A percentile compares a stretch with the other conserved stretches of the same genome.
phyloP scores from a whole-genome alignment of 164 flowering plant species.

The Berberis vulgaris region DNA sequence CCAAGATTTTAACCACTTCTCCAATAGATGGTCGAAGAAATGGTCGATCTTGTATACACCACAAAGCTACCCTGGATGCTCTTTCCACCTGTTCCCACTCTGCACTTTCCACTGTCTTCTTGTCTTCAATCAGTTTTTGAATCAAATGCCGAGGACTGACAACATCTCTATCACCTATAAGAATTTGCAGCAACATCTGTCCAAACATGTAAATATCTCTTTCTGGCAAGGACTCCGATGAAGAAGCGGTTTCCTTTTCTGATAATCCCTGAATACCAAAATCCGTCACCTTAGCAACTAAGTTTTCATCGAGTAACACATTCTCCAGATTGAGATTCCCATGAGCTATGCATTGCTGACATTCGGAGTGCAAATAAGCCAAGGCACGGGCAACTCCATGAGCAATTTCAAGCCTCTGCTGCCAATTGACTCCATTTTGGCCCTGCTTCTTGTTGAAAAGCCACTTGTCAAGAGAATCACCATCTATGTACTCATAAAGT shows the following conservation, averaged over 20 bases:
- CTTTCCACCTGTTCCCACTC: conserved; percentile 30
- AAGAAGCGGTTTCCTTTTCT: conserved; percentile 19
- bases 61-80: conserved; percentile 35
- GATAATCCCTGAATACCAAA: conserved; percentile 31
- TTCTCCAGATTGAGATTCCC: conserved; percentile 49
- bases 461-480: conserved; percentile 41
- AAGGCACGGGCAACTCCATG: conserved; percentile 41
- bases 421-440: conserved; percentile 20
- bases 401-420: conserved; percentile 34
- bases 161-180: conserved; percentile 22
- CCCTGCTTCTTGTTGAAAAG: conserved; percentile 16
- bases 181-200: conserved; percentile 32
- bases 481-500: conserved; percentile 33
- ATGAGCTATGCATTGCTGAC: conserved; percentile 39
- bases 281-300: conserved; percentile 39
- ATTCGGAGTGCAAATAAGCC: conserved; percentile 45
- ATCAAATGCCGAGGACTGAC: conserved; percentile 13
- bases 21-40: conserved; percentile 46
- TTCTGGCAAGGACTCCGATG: conserved; percentile 33
- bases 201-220: conserved; percentile 46
- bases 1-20: conserved; percentile 44
- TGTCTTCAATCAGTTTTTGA: conserved; percentile 10
- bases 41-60: conserved; percentile 48
- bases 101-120: conserved; percentile 8
- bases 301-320: conserved; percentile 41